Evolutionary conservation across 306 rosid species (phyloP).

Genomic region (Mucuna pruriens): DNA sequence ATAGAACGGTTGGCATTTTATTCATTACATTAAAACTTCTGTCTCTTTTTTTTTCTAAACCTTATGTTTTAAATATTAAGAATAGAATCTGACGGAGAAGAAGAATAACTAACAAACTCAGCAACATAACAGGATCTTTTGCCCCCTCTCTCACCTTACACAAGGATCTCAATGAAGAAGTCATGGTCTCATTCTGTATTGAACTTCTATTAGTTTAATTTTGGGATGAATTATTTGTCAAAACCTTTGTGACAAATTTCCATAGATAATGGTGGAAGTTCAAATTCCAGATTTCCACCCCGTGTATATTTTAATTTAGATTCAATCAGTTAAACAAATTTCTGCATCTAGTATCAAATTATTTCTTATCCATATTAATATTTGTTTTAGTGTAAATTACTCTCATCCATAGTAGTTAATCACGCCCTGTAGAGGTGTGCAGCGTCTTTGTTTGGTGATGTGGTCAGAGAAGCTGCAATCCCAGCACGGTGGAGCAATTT

Average conservation of each 20-base stretch:
- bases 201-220: not conserved
- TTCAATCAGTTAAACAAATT: not conserved
- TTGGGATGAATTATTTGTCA: constrained; percentile 9
- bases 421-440: too few relatives aligned
- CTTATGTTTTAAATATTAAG: not conserved
- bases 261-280: constrained; percentile 3
- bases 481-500: too few relatives aligned
- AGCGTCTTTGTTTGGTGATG: too few relatives aligned
- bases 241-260: not conserved
- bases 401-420: too few relatives aligned
- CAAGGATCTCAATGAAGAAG: not conserved
- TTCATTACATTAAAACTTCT: constrained; percentile 13
- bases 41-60: constrained; percentile 8
- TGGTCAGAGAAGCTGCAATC: too few relatives aligned
- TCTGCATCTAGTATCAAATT: constrained; percentile 9
- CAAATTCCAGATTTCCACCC: not conserved
- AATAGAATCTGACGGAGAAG: constrained; percentile 23
- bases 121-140: constrained; percentile 13
- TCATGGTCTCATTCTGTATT: not conserved
- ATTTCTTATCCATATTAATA: not conserved
- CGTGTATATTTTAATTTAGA: not conserved
- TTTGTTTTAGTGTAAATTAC: not conserved
- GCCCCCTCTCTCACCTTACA: too few relatives aligned
- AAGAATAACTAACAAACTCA: constrained; percentile 12
- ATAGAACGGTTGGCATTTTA: constrained; percentile 13